Conservation (phyloP, 805 yeast species). For the Saturnispora besseyi region DNA sequence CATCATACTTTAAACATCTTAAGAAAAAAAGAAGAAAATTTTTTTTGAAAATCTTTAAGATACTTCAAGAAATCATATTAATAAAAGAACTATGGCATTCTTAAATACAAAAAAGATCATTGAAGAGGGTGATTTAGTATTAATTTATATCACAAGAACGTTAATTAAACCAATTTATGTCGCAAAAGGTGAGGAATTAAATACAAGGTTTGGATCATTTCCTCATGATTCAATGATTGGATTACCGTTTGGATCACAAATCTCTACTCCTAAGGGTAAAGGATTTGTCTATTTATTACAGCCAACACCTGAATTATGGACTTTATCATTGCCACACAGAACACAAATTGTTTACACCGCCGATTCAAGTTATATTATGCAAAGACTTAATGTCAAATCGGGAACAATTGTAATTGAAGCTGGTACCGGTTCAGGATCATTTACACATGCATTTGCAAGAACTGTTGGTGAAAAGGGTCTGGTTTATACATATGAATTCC, state of each 20-base stretch:
- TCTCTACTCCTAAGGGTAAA: constrained; percentile 56
- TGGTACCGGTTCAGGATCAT: constrained; percentile 96
- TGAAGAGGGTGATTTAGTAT: constrained; percentile 78
- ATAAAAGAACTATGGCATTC: constrained; percentile 18
- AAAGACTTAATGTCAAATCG: constrained; percentile 63
- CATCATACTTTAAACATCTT: no score
- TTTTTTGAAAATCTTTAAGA: neutral
- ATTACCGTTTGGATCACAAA: constrained; percentile 72
- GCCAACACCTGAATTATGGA: constrained; percentile 96
- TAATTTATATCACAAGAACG: constrained; percentile 78
- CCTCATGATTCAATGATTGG: constrained; percentile 83
- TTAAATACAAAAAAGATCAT: constrained; percentile 52
- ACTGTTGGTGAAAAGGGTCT: constrained; percentile 54
- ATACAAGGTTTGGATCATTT: constrained; percentile 85
- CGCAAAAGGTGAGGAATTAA: constrained; percentile 49
- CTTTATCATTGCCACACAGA: constrained; percentile 89
- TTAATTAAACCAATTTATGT: constrained; percentile 68
- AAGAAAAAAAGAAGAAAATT: no score
- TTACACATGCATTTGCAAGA: constrained; percentile 87
- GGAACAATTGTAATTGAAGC: constrained; percentile 86
- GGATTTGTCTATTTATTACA: constrained; percentile 84
- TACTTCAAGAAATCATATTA: neutral
- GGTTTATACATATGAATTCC: constrained; percentile 85
- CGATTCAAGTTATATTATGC: constrained; percentile 85
- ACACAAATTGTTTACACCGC: constrained; percentile 97